Evolutionary conservation across 768 basidiomycete species (phyloP).

Genomic region (Pulveroboletus sp.): DNA sequence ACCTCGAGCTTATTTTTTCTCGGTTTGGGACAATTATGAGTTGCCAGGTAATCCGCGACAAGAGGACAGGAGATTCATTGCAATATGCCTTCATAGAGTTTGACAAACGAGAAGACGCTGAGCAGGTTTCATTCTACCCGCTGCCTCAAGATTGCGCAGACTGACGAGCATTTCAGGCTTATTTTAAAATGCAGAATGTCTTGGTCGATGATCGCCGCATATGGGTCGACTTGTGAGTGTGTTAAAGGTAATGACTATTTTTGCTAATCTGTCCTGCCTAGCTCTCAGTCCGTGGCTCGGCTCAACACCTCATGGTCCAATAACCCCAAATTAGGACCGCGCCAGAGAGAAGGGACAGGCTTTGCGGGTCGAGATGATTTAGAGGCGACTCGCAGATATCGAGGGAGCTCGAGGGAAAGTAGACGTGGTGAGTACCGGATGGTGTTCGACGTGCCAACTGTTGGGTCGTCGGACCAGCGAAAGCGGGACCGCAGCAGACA

Average conservation of each 20-base stretch:
- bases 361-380: slow-evolving; percentile 77
- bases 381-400: slow-evolving; percentile 67
- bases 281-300: slow-evolving; percentile 93
- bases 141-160: neutral
- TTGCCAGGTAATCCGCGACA: slow-evolving; percentile 96
- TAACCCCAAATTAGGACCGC: slow-evolving; percentile 54
- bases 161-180: slow-evolving; percentile 55
- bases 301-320: slow-evolving; percentile 84
- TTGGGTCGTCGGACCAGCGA: slow-evolving; percentile 34
- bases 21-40: slow-evolving; percentile 95
- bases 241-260: slow-evolving; percentile 3
- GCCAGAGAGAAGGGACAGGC: slow-evolving; percentile 36
- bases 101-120: slow-evolving; percentile 88
- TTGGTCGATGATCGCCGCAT: slow-evolving; percentile 96
- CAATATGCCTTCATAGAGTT: slow-evolving; percentile 99
- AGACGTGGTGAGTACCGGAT: slow-evolving; percentile 55
- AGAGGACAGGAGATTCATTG: slow-evolving; percentile 91
- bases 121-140: slow-evolving; percentile 55
- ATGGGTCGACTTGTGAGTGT: slow-evolving; percentile 96
- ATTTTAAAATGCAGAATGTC: slow-evolving; percentile 99
- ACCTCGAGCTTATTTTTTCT: slow-evolving; percentile 95
- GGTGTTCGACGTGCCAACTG: slow-evolving; percentile 78
- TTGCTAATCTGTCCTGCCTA: slow-evolving; percentile 26
- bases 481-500: slow-evolving; percentile 54
- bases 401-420: slow-evolving; percentile 35